These are phyloP conservation scores for Backusella macrospora DNA, from an alignment of 192 early-diverging fungal genomes.

Conservation along the genomic window DNA sequence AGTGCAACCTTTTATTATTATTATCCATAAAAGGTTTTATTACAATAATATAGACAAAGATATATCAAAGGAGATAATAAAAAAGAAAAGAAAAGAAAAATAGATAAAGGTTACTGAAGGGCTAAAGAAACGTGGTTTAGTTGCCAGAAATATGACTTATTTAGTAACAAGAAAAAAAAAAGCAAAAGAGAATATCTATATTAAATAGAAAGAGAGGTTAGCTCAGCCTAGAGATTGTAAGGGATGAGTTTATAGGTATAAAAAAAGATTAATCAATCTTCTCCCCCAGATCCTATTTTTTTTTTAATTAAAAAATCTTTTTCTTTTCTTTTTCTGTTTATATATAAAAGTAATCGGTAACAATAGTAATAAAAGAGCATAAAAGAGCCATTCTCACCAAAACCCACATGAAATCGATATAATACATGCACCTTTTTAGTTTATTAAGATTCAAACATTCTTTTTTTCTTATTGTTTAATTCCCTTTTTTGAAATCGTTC, in stretches of 20 bases:
- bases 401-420: not conserved
- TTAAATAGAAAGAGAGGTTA: too few species aligned
- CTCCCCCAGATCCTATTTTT: not conserved
- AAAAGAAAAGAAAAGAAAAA: too few species aligned
- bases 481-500: not conserved
- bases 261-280: not conserved
- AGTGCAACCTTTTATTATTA: too few species aligned
- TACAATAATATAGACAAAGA: too few species aligned
- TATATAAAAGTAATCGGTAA: not conserved
- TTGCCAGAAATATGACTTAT: too few species aligned
- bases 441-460: not conserved
- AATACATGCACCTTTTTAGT: not conserved
- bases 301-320: not conserved
- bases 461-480: conserved; percentile 4
- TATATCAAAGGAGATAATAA: too few species aligned
- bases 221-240: not conserved
- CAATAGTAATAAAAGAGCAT: not conserved
- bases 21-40: too few species aligned
- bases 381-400: not conserved
- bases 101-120: too few species aligned
- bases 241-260: not conserved
- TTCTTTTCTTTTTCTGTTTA: not conserved
- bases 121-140: too few species aligned
- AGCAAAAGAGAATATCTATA: too few species aligned
- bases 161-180: too few species aligned